A percentile compares a stretch with the other conserved stretches of the same genome.
These are phyloP conservation scores for Carex scoparia DNA, from an alignment of 176 grass and related monocot species.

Conservation along the genomic window DNA sequence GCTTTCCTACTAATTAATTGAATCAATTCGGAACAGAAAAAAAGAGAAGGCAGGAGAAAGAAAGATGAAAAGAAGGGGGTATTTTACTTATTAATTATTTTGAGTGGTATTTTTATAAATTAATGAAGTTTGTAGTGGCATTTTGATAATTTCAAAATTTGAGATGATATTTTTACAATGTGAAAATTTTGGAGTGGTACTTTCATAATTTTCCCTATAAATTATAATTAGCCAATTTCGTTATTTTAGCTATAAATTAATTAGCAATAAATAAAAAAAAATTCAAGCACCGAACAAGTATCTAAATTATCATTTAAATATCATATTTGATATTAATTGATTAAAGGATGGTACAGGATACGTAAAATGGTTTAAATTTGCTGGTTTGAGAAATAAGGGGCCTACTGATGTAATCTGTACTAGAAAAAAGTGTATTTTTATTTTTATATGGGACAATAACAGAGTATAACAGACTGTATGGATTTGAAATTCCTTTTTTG, in stretches of 20 bases:
- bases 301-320: not conserved
- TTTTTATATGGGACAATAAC: not conserved
- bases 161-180: no score
- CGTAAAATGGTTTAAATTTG: not conserved
- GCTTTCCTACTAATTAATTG: not conserved
- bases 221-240: not conserved
- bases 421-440: not conserved
- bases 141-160: no score
- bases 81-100: no score
- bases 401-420: not conserved
- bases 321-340: not conserved
- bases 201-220: no score
- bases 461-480: constrained; percentile 15
- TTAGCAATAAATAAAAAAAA: not conserved
- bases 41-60: no score
- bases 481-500: not conserved
- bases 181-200: no score
- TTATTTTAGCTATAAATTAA: no score
- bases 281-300: not conserved
- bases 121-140: no score
- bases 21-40: no score
- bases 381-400: not conserved
- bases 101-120: no score
- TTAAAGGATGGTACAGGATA: not conserved
- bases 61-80: no score